phyloP scores from a whole-genome alignment of 2,329 filamentous ascomycete species.

The Cladosporium sp. region DNA sequence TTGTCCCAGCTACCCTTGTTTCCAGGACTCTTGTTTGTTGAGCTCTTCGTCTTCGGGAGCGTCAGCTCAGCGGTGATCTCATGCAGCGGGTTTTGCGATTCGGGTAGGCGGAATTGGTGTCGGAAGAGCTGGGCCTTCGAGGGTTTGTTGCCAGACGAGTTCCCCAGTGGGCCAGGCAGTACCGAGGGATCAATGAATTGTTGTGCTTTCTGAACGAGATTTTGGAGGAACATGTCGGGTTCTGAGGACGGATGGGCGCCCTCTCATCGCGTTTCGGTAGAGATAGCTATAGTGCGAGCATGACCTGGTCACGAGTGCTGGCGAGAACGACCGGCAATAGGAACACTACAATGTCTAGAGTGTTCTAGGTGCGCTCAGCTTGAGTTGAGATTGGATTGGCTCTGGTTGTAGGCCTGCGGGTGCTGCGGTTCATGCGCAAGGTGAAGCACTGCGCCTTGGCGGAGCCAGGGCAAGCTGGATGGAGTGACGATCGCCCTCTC shows the following conservation, averaged over 20 bases:
- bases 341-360: not conserved
- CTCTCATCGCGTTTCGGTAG: constrained; percentile 10
- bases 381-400: not conserved
- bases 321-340: not conserved
- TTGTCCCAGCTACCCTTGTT: constrained; percentile 56
- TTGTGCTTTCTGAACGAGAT: constrained; percentile 91
- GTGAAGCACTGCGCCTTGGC: constrained; percentile 4
- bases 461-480: constrained; percentile 2
- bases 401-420: not conserved
- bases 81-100: constrained; percentile 86
- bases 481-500: not conserved
- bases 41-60: constrained; percentile 61
- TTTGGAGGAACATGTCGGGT: constrained; percentile 60
- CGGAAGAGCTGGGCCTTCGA: constrained; percentile 92
- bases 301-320: constrained; percentile 2
- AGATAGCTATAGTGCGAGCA: constrained; percentile 6
- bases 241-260: constrained; percentile 13
- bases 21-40: constrained; percentile 23
- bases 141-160: constrained; percentile 73
- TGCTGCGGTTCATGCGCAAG: constrained; percentile 5
- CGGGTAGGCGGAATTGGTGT: constrained; percentile 90
- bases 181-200: constrained; percentile 88
- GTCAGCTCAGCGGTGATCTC: constrained; percentile 96
- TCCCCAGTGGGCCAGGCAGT: constrained; percentile 50
- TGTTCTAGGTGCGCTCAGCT: not conserved